phyloP scores from a whole-genome alignment of 179 eudicot genomes.

The Patellifolia procumbens region DNA sequence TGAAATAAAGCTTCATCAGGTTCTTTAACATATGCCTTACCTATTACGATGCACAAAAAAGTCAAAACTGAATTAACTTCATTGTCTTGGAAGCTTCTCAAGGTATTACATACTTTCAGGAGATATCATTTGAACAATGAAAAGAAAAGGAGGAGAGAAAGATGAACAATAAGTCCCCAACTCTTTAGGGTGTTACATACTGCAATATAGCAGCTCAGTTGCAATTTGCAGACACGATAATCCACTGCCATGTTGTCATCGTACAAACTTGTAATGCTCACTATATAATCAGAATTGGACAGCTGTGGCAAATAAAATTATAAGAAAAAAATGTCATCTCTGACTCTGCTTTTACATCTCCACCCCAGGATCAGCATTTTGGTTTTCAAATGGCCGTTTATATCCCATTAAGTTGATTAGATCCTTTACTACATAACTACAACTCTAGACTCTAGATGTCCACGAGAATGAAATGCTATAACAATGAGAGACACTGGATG shows the following conservation, averaged over 20 bases:
- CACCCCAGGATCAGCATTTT: not conserved
- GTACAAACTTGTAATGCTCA: not conserved
- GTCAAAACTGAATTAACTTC: not conserved
- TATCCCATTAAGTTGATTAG: not conserved
- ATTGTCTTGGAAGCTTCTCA: not conserved
- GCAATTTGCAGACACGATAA: not conserved
- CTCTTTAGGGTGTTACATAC: no score
- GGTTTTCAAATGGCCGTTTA: no score
- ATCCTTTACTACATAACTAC: not conserved
- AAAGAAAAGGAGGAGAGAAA: not conserved
- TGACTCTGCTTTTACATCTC: not conserved
- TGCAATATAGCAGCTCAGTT: no score
- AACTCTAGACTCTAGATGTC: not conserved
- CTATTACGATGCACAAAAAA: not conserved
- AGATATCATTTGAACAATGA: not conserved
- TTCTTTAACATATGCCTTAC: not conserved
- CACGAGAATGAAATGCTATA: not conserved
- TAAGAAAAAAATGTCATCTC: not conserved
- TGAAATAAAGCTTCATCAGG: conserved; percentile 9
- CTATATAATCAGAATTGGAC: not conserved
- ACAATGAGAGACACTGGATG: not conserved
- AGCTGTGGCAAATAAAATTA: not conserved
- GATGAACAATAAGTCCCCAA: not conserved
- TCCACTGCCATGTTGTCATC: not conserved
- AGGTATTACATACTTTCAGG: not conserved